phyloP scores from a whole-genome alignment of 129 eudicot genomes.

The Ambrosia artemisiifolia region DNA sequence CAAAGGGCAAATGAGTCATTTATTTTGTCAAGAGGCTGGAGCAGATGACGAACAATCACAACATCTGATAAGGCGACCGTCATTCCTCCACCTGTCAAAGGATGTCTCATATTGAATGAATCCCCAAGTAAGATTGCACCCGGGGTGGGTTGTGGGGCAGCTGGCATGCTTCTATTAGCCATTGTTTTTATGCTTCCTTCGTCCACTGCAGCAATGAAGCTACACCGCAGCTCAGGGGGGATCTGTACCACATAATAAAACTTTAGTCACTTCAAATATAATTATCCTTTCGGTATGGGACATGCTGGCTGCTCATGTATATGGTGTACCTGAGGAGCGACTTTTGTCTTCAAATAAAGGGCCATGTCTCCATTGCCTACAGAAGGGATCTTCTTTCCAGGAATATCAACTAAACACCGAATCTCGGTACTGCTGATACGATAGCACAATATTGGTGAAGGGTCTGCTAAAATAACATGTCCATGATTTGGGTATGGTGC shows the following conservation, averaged over 20 bases:
- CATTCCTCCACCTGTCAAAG: slow-evolving; percentile 89
- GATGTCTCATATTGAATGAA: slow-evolving; percentile 76
- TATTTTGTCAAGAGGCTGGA: slow-evolving; percentile 40
- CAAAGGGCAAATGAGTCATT: slow-evolving; percentile 50
- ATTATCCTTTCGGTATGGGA: neutral
- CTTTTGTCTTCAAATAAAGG: slow-evolving; percentile 47
- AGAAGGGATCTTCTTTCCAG: slow-evolving; percentile 66
- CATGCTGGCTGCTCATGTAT: neutral
- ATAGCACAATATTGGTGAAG: slow-evolving; percentile 61
- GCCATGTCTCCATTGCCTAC: slow-evolving; percentile 67
- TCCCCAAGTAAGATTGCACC: slow-evolving; percentile 68
- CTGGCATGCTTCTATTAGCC: slow-evolving; percentile 68
- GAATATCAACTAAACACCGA: slow-evolving; percentile 61
- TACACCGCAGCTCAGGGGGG: slow-evolving; percentile 40
- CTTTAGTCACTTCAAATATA: neutral
- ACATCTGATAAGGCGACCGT: slow-evolving; percentile 71
- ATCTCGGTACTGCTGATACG: slow-evolving; percentile 67
- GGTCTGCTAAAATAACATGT: slow-evolving; percentile 62
- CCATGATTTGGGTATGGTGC: slow-evolving; percentile 67
- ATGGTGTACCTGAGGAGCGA: slow-evolving; percentile 58
- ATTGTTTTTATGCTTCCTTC: slow-evolving; percentile 53
- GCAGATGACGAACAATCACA: slow-evolving; percentile 57
- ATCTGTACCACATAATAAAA: slow-evolving; percentile 22
- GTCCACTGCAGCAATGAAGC: slow-evolving; percentile 40
- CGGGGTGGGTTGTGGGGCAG: slow-evolving; percentile 58